Evolutionary conservation across 192 early-diverging fungal species (phyloP).

Genomic region (Coemansia sp.): DNA sequence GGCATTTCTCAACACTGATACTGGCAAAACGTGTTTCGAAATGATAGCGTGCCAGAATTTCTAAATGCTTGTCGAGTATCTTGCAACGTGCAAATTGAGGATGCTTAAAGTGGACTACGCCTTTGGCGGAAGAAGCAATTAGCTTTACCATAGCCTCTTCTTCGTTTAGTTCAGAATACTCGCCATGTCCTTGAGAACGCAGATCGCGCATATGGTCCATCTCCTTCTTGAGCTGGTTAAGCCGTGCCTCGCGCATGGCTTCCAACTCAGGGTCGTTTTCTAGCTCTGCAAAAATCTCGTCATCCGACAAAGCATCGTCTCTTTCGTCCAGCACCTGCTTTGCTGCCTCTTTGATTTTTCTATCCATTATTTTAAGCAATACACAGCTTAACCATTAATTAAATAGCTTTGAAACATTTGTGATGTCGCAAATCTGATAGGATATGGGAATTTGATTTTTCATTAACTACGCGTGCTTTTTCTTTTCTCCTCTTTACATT

Average conservation of each 20-base stretch:
- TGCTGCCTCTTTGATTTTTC: constrained; percentile 40
- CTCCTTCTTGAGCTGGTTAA: constrained; percentile 81
- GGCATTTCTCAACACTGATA: constrained; percentile 82
- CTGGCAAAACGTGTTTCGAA: constrained; percentile 84
- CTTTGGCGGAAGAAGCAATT: constrained; percentile 63
- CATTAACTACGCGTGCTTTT: not conserved
- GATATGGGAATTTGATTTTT: not conserved
- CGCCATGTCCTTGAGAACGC: constrained; percentile 67
- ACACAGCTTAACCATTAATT: not conserved
- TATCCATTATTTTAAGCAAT: constrained; percentile 20
- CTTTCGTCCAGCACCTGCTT: constrained; percentile 35
- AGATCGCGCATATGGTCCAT: constrained; percentile 62
- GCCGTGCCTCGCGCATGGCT: constrained; percentile 74
- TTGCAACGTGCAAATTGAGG: constrained; percentile 91
- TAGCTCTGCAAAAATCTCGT: constrained; percentile 78
- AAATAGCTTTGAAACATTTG: not conserved
- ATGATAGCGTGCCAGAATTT: constrained; percentile 76
- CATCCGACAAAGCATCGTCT: constrained; percentile 67
- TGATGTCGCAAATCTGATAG: not conserved
- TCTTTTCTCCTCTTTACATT: not conserved
- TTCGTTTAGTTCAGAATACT: constrained; percentile 66
- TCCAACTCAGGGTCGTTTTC: constrained; percentile 78
- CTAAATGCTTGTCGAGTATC: constrained; percentile 88
- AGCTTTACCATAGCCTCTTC: constrained; percentile 86
- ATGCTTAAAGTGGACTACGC: constrained; percentile 88